phyloP scores from a whole-genome alignment of 768 basidiomycete genomes.

The Rhizopogon vulgaris region DNA sequence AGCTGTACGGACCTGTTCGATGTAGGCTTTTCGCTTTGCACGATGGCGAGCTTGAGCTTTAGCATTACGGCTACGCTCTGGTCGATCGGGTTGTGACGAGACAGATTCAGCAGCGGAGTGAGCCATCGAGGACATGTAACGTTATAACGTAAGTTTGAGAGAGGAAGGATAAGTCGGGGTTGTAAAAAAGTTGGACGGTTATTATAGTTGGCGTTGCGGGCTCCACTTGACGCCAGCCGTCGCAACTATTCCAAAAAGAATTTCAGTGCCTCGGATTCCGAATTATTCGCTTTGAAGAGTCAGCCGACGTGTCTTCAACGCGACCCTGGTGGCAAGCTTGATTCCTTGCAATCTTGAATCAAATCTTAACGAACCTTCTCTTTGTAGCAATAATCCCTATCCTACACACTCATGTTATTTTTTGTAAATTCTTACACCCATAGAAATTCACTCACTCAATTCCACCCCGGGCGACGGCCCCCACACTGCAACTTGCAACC shows the following conservation, averaged over 20 bases:
- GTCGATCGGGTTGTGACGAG: slow-evolving; percentile 48
- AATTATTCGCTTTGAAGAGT: slow-evolving; percentile 40
- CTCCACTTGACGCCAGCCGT: slow-evolving; percentile 20
- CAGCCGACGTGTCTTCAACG: slow-evolving; percentile 27
- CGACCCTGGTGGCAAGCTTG: slow-evolving; percentile 32
- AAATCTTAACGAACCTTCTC: slow-evolving; percentile 23
- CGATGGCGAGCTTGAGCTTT: slow-evolving; percentile 87
- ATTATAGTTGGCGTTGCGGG: slow-evolving; percentile 25
- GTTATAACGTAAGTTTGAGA: slow-evolving; percentile 34
- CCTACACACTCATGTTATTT: slow-evolving; percentile 1
- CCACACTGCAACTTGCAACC: not conserved
- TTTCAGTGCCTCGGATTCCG: slow-evolving; percentile 37
- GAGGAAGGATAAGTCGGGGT: slow-evolving; percentile 44
- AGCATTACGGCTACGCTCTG: slow-evolving; percentile 82
- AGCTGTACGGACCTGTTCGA: slow-evolving; percentile 61
- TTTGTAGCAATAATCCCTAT: slow-evolving; percentile 6
- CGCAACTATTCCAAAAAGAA: slow-evolving; percentile 17
- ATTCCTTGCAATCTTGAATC: slow-evolving; percentile 23
- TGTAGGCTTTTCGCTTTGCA: slow-evolving; percentile 90
- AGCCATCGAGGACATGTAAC: slow-evolving; percentile 54
- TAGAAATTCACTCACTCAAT: not conserved
- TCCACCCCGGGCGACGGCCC: slow-evolving; percentile 3
- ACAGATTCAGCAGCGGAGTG: slow-evolving; percentile 41
- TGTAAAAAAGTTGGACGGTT: slow-evolving; percentile 33
- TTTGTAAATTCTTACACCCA: not conserved